A percentile compares a stretch with the other conserved stretches of the same genome.
Evolutionary conservation across 1,284 basidiomycete species (phyloP).

Genomic region (Puccinia polysora): DNA sequence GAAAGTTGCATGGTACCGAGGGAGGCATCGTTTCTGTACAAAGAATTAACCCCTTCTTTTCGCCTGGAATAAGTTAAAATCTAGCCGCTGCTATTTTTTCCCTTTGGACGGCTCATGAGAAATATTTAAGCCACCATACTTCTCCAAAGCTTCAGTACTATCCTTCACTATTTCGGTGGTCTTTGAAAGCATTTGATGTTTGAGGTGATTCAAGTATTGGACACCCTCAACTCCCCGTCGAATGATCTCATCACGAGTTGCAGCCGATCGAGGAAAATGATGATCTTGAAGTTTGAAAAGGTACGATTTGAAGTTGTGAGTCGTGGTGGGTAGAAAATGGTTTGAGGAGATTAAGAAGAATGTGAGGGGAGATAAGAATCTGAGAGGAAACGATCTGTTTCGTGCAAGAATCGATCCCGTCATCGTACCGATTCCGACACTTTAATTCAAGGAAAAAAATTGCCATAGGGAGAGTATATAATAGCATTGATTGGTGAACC

Average conservation of each 20-base stretch:
- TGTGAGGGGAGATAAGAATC: slow-evolving; percentile 29
- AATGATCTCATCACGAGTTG: slow-evolving; percentile 18
- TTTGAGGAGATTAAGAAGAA: slow-evolving; percentile 31
- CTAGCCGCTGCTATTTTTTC: no score
- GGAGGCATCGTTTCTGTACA: slow-evolving; percentile 13
- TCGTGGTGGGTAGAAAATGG: slow-evolving; percentile 36
- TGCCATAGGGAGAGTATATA: not conserved
- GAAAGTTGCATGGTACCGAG: not conserved
- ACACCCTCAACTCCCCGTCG: not conserved
- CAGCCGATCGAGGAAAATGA: slow-evolving; percentile 39
- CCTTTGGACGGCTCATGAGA: not conserved
- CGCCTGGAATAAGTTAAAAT: no score
- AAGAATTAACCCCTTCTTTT: no score
- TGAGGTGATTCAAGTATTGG: slow-evolving; percentile 4
- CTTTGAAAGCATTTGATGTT: slow-evolving; percentile 9
- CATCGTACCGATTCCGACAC: slow-evolving; percentile 41
- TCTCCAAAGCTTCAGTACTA: slow-evolving; percentile 16
- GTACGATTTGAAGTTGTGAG: slow-evolving; percentile 28
- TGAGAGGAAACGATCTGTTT: slow-evolving; percentile 34
- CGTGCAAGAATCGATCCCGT: slow-evolving; percentile 41
- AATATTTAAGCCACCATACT: slow-evolving; percentile 32
- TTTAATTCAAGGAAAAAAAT: not conserved
- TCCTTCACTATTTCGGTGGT: slow-evolving; percentile 19
- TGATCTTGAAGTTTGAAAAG: slow-evolving; percentile 40
- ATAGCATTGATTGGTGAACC: not conserved